Conservation (phyloP, 2,329 filamentous ascomycete genomes). For the Clathrospora elynae region DNA sequence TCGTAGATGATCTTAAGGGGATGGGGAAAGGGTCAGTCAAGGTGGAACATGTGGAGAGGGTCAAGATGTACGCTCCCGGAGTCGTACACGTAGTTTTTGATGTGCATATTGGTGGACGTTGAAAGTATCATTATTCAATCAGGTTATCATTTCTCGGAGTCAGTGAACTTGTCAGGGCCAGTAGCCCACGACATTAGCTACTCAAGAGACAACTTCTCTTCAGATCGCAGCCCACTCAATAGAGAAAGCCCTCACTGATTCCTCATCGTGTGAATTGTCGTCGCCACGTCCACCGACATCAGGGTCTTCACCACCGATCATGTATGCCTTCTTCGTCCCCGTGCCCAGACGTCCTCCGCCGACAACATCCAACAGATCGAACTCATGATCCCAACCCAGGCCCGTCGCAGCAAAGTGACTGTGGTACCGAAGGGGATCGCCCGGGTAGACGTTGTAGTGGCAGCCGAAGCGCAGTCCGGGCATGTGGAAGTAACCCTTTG, state of each 20-base stretch:
- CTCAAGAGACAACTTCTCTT: no score
- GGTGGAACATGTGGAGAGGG: constrained; percentile 55
- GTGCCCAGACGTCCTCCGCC: constrained; percentile 87
- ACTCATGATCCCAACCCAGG: constrained; percentile 83
- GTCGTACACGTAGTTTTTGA: constrained; percentile 67
- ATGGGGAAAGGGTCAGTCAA: constrained; percentile 1
- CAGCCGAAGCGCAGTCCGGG: constrained; percentile 94
- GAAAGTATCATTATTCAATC: no score
- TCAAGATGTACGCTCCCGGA: constrained; percentile 67
- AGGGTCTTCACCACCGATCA: constrained; percentile 71
- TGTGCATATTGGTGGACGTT: constrained; percentile 44
- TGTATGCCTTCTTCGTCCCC: constrained; percentile 92
- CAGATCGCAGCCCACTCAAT: constrained; percentile 95
- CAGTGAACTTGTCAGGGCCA: no score
- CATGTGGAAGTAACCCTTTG: constrained; percentile 80
- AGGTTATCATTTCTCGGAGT: no score
- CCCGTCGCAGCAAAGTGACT: constrained; percentile 90
- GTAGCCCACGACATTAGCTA: no score
- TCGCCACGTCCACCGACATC: constrained; percentile 8
- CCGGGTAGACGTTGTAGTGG: constrained; percentile 92
- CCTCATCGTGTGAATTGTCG: constrained; percentile 40
- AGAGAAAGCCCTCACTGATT: constrained; percentile 72
- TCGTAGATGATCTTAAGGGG: constrained; percentile 41
- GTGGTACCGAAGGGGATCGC: constrained; percentile 92
- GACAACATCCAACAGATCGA: constrained; percentile 83